Percentiles rank a stretch among this genome's conserved stretches.
These are phyloP conservation scores for Chloropicon primus DNA, from an alignment of 139 green algal genomes.

Conservation along the genomic window DNA sequence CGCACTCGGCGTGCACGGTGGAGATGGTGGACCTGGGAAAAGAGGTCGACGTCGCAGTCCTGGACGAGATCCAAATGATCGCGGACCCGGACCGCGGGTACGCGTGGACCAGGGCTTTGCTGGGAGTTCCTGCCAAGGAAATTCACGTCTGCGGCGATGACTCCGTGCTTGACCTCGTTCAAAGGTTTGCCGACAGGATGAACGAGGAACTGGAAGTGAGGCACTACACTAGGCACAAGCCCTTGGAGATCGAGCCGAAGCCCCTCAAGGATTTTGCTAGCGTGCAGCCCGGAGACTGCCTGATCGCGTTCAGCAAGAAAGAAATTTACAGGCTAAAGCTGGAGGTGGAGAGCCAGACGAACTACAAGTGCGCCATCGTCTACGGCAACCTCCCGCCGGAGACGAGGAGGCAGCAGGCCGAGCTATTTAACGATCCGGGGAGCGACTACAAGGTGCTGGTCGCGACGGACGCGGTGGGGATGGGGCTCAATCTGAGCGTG, in stretches of 20 bases:
- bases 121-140: slow-evolving; percentile 57
- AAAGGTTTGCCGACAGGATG: slow-evolving; percentile 28
- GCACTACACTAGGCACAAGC: slow-evolving; percentile 52
- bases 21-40: slow-evolving; percentile 69
- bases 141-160: slow-evolving; percentile 91
- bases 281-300: slow-evolving; percentile 69
- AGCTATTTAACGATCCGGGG: slow-evolving; percentile 73
- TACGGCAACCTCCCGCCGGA: slow-evolving; percentile 82
- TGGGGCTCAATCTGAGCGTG: slow-evolving; percentile 97
- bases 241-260: slow-evolving; percentile 30
- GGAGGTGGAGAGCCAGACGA: slow-evolving; percentile 26
- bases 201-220: slow-evolving; percentile 50
- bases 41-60: slow-evolving; percentile 73
- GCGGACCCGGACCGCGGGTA: slow-evolving; percentile 69
- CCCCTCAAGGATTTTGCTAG: slow-evolving; percentile 11
- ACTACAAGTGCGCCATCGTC: slow-evolving; percentile 45
- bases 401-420: slow-evolving; percentile 57
- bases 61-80: slow-evolving; percentile 95
- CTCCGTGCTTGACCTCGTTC: slow-evolving; percentile 59
- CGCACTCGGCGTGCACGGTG: slow-evolving; percentile 82
- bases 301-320: slow-evolving; percentile 82
- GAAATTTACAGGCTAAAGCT: slow-evolving; percentile 65
- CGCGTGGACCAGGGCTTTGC: slow-evolving; percentile 85
- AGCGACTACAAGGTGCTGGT: slow-evolving; percentile 68
- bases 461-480: slow-evolving; percentile 86